phyloP scores from a whole-genome alignment of 495 filamentous ascomycete species.

The Penicillium bialowiezense region DNA sequence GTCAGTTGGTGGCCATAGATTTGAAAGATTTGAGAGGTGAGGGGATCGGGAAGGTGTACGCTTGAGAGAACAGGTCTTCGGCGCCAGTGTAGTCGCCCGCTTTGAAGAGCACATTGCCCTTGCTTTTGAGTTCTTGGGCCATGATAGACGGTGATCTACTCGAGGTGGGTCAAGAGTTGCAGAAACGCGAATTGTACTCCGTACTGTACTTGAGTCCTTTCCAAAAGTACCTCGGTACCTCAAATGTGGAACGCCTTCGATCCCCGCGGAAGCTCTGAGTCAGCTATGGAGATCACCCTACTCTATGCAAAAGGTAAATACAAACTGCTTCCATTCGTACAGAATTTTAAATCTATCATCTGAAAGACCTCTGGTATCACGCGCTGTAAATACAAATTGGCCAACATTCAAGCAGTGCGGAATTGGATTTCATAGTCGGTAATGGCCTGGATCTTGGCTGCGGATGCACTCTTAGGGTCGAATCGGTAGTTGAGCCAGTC shows the following conservation, averaged over 20 bases:
- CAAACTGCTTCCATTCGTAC: too few species aligned
- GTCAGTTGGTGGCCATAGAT: neutral
- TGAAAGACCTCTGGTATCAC: too few species aligned
- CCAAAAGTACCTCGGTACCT: too few species aligned
- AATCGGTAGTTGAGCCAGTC: conserved; percentile 85
- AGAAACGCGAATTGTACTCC: too few species aligned
- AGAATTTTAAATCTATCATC: too few species aligned
- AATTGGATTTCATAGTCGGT: conserved; percentile 65
- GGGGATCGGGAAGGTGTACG: too few species aligned
- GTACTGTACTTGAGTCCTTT: too few species aligned
- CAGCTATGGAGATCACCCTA: neutral
- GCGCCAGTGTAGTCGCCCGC: conserved; percentile 69
- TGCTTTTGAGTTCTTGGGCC: conserved; percentile 44
- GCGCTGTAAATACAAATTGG: too few species aligned
- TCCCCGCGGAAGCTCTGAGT: conserved; percentile 29
- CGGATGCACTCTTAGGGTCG: conserved; percentile 68
- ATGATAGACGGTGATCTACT: conserved; percentile 22
- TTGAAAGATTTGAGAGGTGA: neutral
- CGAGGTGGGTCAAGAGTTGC: neutral
- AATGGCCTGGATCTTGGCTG: conserved; percentile 74
- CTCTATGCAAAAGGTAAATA: too few species aligned
- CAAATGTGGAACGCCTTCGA: conserved; percentile 40
- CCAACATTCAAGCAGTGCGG: too few species aligned
- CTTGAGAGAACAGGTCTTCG: conserved; percentile 79
- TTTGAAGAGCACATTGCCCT: conserved; percentile 56